A percentile compares a stretch with the other conserved stretches of the same genome.
Conservation (phyloP, 805 yeast species). For the Wickerhamiella shivajii region DNA sequence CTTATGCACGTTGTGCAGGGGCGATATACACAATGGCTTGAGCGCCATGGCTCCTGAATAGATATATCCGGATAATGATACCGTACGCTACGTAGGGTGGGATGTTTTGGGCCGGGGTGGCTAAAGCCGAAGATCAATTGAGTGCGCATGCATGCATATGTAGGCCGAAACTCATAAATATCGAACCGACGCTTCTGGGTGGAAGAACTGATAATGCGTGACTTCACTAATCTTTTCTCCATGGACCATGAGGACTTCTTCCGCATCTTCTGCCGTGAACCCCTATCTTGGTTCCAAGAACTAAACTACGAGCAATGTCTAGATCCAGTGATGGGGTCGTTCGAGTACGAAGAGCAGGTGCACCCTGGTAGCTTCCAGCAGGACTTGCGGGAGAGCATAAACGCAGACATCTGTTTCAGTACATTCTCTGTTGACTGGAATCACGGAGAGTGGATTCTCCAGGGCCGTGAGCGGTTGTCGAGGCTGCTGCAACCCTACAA, state of each 20-base stretch:
- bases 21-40: too few relatives aligned
- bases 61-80: too few relatives aligned
- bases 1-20: too few relatives aligned
- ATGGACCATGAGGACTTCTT: conserved; percentile 7
- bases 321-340: conserved; percentile 1
- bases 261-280: conserved; percentile 15
- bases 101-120: too few relatives aligned
- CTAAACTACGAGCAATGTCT: conserved; percentile 5
- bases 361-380: conserved; percentile 5
- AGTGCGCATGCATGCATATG: too few relatives aligned
- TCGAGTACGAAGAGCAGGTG: conserved; percentile 6
- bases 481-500: conserved; percentile 5
- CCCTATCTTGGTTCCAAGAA: conserved; percentile 4
- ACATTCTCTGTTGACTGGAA: conserved; percentile 6
- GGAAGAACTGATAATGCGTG: too few relatives aligned
- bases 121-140: too few relatives aligned
- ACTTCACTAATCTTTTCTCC: conserved; percentile 5
- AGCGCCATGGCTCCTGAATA: too few relatives aligned
- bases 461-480: conserved; percentile 6
- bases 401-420: conserved; percentile 5
- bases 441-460: conserved; percentile 8
- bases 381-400: conserved; percentile 2
- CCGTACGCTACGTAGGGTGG: too few relatives aligned
- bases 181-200: too few relatives aligned
- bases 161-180: too few relatives aligned